These are phyloP conservation scores for Stereocaulon alpinum DNA, from an alignment of 495 filamentous ascomycete species.

Conservation along the genomic window DNA sequence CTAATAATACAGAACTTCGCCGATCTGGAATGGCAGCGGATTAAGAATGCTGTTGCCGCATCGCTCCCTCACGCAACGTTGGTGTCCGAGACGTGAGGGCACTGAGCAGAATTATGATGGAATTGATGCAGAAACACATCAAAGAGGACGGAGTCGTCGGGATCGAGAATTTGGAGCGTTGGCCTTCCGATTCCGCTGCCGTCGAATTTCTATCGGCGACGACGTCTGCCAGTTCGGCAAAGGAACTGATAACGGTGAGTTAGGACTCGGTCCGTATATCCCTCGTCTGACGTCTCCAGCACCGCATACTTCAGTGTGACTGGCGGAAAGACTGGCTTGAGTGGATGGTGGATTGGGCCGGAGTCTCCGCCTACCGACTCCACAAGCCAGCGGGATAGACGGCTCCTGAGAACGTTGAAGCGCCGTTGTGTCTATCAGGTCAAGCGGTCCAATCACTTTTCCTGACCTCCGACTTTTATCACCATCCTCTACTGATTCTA, in stretches of 20 bases:
- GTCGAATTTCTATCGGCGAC: slow-evolving; percentile 25
- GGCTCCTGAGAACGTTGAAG: too few relatives aligned
- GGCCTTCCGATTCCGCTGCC: slow-evolving; percentile 13
- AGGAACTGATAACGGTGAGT: slow-evolving; percentile 25
- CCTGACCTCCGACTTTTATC: slow-evolving; percentile 1
- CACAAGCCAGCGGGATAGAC: not conserved
- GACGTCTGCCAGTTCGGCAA: slow-evolving; percentile 21
- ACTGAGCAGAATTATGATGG: slow-evolving; percentile 26
- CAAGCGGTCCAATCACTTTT: not conserved
- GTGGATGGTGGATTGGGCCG: slow-evolving; percentile 9
- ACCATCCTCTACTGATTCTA: not conserved
- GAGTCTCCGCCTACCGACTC: not conserved
- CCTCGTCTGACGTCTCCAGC: slow-evolving; percentile 7
- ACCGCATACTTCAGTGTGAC: slow-evolving; percentile 7
- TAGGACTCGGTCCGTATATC: slow-evolving; percentile 20
- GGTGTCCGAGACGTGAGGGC: not conserved
- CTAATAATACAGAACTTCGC: not conserved
- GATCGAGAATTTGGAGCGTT: slow-evolving; percentile 28
- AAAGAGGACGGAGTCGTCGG: slow-evolving; percentile 30
- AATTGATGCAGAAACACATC: slow-evolving; percentile 32
- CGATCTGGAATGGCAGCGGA: slow-evolving; percentile 1
- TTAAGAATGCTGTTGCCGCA: not conserved
- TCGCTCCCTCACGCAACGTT: not conserved
- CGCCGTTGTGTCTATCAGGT: slow-evolving; percentile 1
- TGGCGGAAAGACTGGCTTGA: not conserved